Conservation (phyloP, 1,284 basidiomycete species). For the Naganishia cerealis region DNA sequence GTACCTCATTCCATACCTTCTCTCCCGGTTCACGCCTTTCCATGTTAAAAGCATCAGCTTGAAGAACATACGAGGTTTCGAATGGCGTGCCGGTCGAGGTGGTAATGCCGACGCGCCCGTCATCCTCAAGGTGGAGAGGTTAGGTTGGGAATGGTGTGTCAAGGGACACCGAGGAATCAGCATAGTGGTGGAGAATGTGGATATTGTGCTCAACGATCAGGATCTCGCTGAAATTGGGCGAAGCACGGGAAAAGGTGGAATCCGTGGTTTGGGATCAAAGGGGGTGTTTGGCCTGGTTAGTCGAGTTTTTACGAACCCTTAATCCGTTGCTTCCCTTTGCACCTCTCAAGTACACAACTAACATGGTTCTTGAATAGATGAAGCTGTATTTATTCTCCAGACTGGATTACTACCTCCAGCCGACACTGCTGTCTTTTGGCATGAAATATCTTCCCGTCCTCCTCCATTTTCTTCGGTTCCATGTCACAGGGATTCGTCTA, state of each 20-base stretch:
- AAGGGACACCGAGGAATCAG: slow-evolving; percentile 5
- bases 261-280: slow-evolving; percentile 1
- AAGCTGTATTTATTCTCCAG: not conserved
- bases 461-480: slow-evolving; percentile 13
- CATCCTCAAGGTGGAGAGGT: slow-evolving; percentile 42
- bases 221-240: slow-evolving; percentile 2
- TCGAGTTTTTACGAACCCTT: not conserved
- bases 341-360: not conserved
- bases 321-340: not conserved
- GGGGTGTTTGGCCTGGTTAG: not conserved
- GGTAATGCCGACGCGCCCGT: slow-evolving; percentile 37
- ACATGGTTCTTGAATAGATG: not conserved
- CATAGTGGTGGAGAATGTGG: slow-evolving; percentile 12
- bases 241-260: not conserved
- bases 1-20: slow-evolving; percentile 28
- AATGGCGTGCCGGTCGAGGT: slow-evolving; percentile 43
- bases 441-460: slow-evolving; percentile 16
- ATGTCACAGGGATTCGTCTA: slow-evolving; percentile 6
- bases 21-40: slow-evolving; percentile 21
- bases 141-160: slow-evolving; percentile 37
- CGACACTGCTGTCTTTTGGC: slow-evolving; percentile 15
- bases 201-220: slow-evolving; percentile 4
- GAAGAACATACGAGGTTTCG: slow-evolving; percentile 40
- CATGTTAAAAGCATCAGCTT: slow-evolving; percentile 26
- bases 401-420: slow-evolving; percentile 8